Base-by-base conservation (phyloP, 2,329 filamentous ascomycete genomes). In the Alternaria consortialis region DNA sequence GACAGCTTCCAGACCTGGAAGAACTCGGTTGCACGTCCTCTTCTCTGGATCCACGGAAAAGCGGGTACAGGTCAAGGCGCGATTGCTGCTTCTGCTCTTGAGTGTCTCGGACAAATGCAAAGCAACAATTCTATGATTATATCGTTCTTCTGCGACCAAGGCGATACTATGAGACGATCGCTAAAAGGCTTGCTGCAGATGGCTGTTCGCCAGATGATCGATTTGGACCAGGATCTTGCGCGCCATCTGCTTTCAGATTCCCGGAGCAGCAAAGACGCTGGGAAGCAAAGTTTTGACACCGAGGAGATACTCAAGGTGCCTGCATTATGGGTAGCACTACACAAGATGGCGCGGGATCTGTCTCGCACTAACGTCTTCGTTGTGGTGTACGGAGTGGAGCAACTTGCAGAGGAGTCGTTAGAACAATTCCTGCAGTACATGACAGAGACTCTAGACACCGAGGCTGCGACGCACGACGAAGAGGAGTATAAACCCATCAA, bases 31-130 rank as follows among this genome's bases (percentile, higher is more conserved):
- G 32, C 32, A 7, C 37, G 43, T 32, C 59, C 60, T 12, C n/a
- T 71, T 15, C 59, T 72, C 9, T 72, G 68, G 69, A 56, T 71
- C n/a, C 67, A 72, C 52, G 67, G 68, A 29, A 67, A 70, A 48
- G 66, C 69, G 11, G 66, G 67, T 13, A 68, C 60, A 12, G 68
- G 66, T 17, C 66, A 72, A 64, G 65, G 46, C 5, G 46, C 62
- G 7, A 64, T 72, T 4, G 69, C 69, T 12, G 60, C 67, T 11
- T 72, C 69, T 11, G 66, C 67, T 23, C 66, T 71, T 5, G 60
- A 71, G 11, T 42, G 27, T 23, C 42, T 72, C 17, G 44, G 60
- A 15, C 46, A 63, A 25, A 43, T 54, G 4, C 11, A 20, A 9
- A 53, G 58, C 8, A 32, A 55, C 3, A 60, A 47, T 5, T 53